These are phyloP conservation scores for Olyra latifolia DNA, from an alignment of 176 grass and related monocot genomes.

Conservation along the genomic window DNA sequence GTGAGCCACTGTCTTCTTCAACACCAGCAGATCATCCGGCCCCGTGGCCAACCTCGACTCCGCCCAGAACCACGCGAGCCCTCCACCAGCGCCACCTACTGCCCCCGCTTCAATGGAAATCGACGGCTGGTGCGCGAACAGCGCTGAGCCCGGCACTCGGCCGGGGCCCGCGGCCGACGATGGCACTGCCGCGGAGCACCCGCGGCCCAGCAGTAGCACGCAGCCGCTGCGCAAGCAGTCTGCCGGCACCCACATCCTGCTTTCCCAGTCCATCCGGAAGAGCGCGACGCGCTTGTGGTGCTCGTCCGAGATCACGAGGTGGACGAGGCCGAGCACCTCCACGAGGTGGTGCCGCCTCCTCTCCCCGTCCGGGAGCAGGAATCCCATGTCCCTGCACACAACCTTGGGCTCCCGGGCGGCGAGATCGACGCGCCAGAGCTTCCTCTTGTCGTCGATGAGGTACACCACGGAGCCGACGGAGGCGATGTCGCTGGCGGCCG, in stretches of 20 bases:
- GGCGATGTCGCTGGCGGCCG: constrained; percentile 34
- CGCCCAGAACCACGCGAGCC: constrained; percentile 39
- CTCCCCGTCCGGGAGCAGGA: constrained; percentile 12
- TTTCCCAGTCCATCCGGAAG: constrained; percentile 35
- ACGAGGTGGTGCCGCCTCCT: constrained; percentile 35
- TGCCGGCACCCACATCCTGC: constrained; percentile 10
- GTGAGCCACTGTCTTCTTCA: constrained; percentile 47
- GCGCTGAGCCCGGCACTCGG: constrained; percentile 20
- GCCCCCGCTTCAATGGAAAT: not conserved
- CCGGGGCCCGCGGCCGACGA: constrained; percentile 1
- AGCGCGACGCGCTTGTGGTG: constrained; percentile 24
- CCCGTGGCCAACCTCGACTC: constrained; percentile 24
- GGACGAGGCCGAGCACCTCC: constrained; percentile 35
- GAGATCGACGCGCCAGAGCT: constrained; percentile 46
- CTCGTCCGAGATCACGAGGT: constrained; percentile 50
- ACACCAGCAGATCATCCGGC: not conserved
- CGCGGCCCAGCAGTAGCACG: constrained; percentile 48
- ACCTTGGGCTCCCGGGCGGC: constrained; percentile 29
- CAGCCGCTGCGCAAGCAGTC: not conserved
- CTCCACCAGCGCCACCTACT: not conserved
- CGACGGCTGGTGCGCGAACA: constrained; percentile 37
- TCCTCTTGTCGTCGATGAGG: constrained; percentile 37
- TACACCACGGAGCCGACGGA: constrained; percentile 35
- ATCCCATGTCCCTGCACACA: constrained; percentile 34
- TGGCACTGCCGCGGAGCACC: constrained; percentile 47